Evolutionary conservation across 108 stramenopile genomes (phyloP).

Genomic region (Cyclotella sp.): DNA sequence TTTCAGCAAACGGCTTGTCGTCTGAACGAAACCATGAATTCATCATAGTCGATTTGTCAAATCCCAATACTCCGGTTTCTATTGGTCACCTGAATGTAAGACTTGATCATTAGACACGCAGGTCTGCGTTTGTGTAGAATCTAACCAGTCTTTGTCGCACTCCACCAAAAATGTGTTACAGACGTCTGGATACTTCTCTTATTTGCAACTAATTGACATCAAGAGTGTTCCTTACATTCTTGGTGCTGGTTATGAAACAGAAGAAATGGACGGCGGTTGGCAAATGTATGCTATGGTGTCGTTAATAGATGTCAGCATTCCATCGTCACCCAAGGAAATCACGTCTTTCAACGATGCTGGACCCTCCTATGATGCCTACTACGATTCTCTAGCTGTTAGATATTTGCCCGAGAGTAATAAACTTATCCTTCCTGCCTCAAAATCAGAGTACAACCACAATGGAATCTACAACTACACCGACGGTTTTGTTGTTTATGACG

Average conservation of each 20-base stretch:
- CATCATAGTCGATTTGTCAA: background rate
- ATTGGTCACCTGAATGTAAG: background rate
- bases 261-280: too few species aligned
- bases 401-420: background rate
- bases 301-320: too few species aligned
- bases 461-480: background rate
- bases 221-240: too few species aligned
- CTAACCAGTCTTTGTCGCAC: background rate
- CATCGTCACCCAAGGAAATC: too few species aligned
- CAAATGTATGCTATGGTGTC: too few species aligned
- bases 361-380: background rate
- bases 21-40: background rate
- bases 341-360: background rate
- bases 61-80: background rate
- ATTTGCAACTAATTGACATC: too few species aligned
- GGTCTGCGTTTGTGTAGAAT: background rate
- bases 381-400: background rate
- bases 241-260: too few species aligned
- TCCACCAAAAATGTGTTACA: background rate
- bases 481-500: conserved; percentile 1
- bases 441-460: conserved; percentile 5
- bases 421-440: background rate
- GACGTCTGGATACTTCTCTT: too few species aligned
- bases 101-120: background rate
- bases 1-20: background rate